Base-by-base conservation (phyloP, 2,329 filamentous ascomycete genomes). In the Chaetomium sp. region DNA sequence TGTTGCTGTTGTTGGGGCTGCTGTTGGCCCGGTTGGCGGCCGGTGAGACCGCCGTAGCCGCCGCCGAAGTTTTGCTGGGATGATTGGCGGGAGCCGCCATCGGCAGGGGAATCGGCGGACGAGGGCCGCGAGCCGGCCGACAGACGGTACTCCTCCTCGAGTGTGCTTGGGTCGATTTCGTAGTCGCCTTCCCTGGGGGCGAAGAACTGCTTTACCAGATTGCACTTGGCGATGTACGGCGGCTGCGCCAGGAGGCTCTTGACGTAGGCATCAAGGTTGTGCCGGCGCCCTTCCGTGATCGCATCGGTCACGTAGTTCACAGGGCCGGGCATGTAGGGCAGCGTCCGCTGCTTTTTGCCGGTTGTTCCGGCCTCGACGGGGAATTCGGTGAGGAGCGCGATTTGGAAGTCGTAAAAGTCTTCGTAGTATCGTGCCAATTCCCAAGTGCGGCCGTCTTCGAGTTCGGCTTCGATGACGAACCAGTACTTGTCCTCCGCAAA, bases 321-420 rank as follows among this genome's bases (percentile, higher is more conserved):
- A 3, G 95, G 95, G 6, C 95, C 95, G 10, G 95, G 95, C 95
- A 99, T 99, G 76, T 96, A 98, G 1, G 95, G 95, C 13, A 99
- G 79, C 9, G 90, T 92, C 63, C 95, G 89, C 74, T 90, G 89
- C 73, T 93, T 88, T 57, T 84, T 85, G 53, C 90, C 89, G 21
- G 89, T 90, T 73, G 96, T 95, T 61, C 95, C 95, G 45, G 95
- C 94, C 77, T 98, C 95, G 42, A 91, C 88, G 25, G 95, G 94
- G 74, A 97, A 98, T 69, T 89, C 92, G 53, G 93, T 94, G 57
- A 99, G 86, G 9, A 99, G 87, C 35, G 93, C 92, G 74, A 98
- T 98, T 76, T 99, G 95, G 76, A 98, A 94, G 77, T 98, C 95
- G 79, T 98, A 99, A 75, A 99, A 99, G 79, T 98, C 95, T 76